Percentiles rank a stretch among this genome's conserved stretches.
Evolutionary conservation across 441 rosid species (phyloP).

Genomic region (Flueggea neowawraea): DNA sequence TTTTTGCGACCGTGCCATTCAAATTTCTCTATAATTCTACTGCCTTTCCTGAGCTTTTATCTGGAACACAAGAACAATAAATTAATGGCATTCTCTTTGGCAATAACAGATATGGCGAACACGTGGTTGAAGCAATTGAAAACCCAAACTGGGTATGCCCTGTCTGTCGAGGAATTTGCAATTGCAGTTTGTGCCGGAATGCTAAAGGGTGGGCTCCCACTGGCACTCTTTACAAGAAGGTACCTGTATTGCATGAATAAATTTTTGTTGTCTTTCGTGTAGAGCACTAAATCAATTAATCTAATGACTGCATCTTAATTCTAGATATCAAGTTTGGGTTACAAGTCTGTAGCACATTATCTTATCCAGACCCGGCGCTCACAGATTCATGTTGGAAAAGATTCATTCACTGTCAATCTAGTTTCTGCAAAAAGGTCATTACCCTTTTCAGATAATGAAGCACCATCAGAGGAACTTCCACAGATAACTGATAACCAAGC

Average conservation of each 20-base stretch:
- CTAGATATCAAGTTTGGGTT: conserved; percentile 67
- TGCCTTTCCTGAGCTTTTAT: no score
- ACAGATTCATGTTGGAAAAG: conserved; percentile 22
- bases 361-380: conserved; percentile 56
- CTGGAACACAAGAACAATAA: no score
- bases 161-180: conserved; percentile 86
- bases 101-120: conserved; percentile 74
- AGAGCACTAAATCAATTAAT: conserved; percentile 12
- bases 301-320: conserved; percentile 12
- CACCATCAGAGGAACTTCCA: conserved; percentile 16
- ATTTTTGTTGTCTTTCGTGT: not conserved
- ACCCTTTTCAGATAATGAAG: conserved; percentile 44
- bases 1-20: not conserved
- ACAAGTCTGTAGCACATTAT: conserved; percentile 92
- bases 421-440: conserved; percentile 66
- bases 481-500: conserved; percentile 5
- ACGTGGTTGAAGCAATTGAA: conserved; percentile 81
- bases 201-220: conserved; percentile 90
- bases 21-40: no score
- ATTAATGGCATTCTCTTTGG: no score
- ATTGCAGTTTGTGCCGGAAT: conserved; percentile 84
- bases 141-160: conserved; percentile 87
- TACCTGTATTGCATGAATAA: conserved; percentile 18
- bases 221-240: conserved; percentile 69
- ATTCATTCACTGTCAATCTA: conserved; percentile 16